Evolutionary conservation across 208 protist genomes (phyloP).

Genomic region (Leishmania lainsoni): DNA sequence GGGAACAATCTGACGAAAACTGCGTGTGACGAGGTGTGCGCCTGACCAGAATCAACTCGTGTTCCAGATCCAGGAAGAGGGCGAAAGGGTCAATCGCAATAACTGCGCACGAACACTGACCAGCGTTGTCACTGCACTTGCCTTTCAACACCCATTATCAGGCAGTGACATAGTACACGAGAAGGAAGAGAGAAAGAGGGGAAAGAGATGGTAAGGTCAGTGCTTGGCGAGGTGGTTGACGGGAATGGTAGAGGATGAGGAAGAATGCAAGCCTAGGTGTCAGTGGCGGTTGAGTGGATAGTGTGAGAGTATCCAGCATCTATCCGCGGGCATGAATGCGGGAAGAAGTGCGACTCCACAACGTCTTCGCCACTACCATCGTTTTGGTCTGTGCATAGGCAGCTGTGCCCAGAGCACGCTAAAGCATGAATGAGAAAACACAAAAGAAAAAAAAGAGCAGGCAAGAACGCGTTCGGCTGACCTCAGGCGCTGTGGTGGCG

Average conservation of each 20-base stretch:
- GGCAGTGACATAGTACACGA: not conserved
- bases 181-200: not conserved
- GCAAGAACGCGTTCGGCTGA: not conserved
- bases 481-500: not conserved
- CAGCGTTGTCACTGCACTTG: constrained; percentile 1
- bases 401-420: not conserved
- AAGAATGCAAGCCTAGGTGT: not conserved
- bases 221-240: not conserved
- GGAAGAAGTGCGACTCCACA: not conserved
- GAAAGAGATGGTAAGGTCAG: not conserved
- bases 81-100: not conserved
- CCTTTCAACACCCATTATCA: not conserved
- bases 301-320: not conserved
- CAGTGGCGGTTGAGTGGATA: not conserved
- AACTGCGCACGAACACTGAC: not conserved
- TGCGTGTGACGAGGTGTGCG: not conserved
- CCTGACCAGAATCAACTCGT: not conserved
- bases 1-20: not conserved
- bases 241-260: not conserved
- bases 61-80: no score
- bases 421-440: not conserved
- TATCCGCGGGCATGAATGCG: no score
- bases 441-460: not conserved
- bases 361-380: not conserved
- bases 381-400: not conserved